Percentiles rank a stretch among this genome's conserved stretches.
Evolutionary conservation across 2,329 filamentous ascomycete genomes (phyloP).

Genomic region (Fusarium napiforme): DNA sequence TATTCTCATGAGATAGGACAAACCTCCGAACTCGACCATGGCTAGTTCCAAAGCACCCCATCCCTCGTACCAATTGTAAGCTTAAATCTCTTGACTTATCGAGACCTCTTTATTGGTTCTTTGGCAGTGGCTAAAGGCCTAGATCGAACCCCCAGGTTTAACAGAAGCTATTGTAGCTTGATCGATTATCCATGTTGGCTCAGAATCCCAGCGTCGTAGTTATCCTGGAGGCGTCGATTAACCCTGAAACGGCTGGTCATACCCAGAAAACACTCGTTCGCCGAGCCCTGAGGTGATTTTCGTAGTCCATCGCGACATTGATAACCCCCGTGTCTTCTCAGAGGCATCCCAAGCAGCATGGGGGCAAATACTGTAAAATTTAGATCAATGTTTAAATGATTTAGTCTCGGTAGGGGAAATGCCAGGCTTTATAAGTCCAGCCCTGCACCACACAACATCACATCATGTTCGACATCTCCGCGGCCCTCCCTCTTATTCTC

Average conservation of each 20-base stretch:
- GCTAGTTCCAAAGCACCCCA: conserved; percentile 3
- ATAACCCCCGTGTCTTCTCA: conserved; percentile 2
- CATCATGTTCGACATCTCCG: conserved; percentile 27
- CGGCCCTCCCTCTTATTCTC: conserved; percentile 2
- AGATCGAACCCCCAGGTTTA: background rate
- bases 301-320: conserved; percentile 41
- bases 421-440: conserved; percentile 38
- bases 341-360: background rate
- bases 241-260: background rate
- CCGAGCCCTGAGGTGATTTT: conserved; percentile 41
- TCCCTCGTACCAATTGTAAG: background rate
- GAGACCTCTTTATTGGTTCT: conserved; percentile 19
- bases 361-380: background rate
- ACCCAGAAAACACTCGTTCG: background rate
- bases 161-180: background rate
- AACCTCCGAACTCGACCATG: conserved; percentile 17
- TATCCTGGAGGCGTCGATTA: background rate
- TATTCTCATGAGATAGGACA: conserved; percentile 16
- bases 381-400: background rate
- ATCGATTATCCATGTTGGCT: background rate
- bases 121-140: conserved; percentile 18
- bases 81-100: conserved; percentile 30
- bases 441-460: conserved; percentile 16
- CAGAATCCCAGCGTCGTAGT: background rate
- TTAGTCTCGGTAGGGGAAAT: background rate